These are phyloP conservation scores for Chalara sp. DNA, from an alignment of 2,329 filamentous ascomycete genomes.

Conservation along the genomic window DNA sequence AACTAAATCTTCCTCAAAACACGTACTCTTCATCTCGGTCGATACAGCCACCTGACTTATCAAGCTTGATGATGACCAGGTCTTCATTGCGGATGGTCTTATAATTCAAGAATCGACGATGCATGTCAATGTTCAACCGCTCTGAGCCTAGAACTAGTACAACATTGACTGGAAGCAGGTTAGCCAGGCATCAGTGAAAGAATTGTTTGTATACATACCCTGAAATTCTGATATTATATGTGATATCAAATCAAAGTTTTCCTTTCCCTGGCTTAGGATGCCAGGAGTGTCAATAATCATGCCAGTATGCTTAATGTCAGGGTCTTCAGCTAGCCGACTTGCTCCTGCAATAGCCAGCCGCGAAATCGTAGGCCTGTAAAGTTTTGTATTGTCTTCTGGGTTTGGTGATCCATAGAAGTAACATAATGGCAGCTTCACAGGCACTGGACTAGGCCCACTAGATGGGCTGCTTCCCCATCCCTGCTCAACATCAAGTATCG, in stretches of 20 bases:
- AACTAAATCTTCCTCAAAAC: too few relatives aligned
- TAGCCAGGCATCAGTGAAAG: neutral
- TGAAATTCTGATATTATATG: slow-evolving; percentile 69
- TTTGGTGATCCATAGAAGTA: slow-evolving; percentile 77
- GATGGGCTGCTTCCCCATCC: slow-evolving; percentile 89
- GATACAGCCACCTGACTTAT: slow-evolving; percentile 80
- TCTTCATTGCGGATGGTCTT: slow-evolving; percentile 55
- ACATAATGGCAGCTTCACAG: slow-evolving; percentile 85
- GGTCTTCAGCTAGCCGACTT: slow-evolving; percentile 70
- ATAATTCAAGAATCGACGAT: slow-evolving; percentile 55
- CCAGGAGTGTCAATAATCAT: slow-evolving; percentile 82
- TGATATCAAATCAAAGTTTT: slow-evolving; percentile 68
- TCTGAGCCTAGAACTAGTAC: slow-evolving; percentile 79
- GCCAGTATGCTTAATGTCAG: slow-evolving; percentile 62
- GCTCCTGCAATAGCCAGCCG: slow-evolving; percentile 73
- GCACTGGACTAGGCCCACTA: slow-evolving; percentile 79
- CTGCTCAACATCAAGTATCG: slow-evolving; percentile 80
- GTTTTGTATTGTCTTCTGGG: slow-evolving; percentile 62
- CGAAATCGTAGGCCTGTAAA: slow-evolving; percentile 70
- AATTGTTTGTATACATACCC: slow-evolving; percentile 35
- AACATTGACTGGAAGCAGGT: slow-evolving; percentile 53
- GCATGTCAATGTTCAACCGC: slow-evolving; percentile 67
- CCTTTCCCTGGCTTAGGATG: slow-evolving; percentile 56
- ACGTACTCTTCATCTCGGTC: slow-evolving; percentile 64
- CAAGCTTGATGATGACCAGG: slow-evolving; percentile 69